These are phyloP conservation scores for Solanum hybrid DNA, from an alignment of 305 asterid species.

Conservation along the genomic window DNA sequence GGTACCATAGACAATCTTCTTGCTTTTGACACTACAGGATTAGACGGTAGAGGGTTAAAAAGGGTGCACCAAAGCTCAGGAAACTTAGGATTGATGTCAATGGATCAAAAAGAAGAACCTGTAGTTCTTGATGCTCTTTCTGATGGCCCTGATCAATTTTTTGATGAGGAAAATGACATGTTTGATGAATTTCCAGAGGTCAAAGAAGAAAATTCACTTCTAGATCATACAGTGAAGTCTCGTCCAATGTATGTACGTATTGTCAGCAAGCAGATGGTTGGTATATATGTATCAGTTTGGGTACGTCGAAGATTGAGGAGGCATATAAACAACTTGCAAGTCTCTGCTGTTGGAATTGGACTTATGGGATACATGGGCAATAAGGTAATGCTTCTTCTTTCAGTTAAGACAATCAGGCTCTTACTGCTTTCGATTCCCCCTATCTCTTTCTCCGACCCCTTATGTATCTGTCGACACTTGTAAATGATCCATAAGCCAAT, in stretches of 20 bases:
- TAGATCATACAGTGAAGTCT: conserved; percentile 15
- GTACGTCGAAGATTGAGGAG: conserved; percentile 64
- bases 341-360: conserved; percentile 89
- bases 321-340: conserved; percentile 69
- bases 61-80: conserved; percentile 66
- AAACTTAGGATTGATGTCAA: conserved; percentile 40
- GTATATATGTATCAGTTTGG: conserved; percentile 87
- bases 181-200: conserved; percentile 28
- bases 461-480: not conserved
- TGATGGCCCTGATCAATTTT: conserved; percentile 35
- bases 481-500: not conserved
- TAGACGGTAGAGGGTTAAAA: conserved; percentile 31
- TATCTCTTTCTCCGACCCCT: not conserved
- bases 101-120: conserved; percentile 32
- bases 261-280: conserved; percentile 97
- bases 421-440: not conserved
- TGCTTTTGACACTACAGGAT: conserved; percentile 4
- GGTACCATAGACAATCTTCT: conserved; percentile 5
- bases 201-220: conserved; percentile 8
- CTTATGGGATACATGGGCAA: conserved; percentile 97
- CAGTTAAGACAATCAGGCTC: not conserved
- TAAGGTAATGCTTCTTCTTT: conserved; percentile 42
- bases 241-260: conserved; percentile 55
- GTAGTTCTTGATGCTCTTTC: conserved; percentile 29
- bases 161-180: conserved; percentile 50